A percentile compares a stretch with the other conserved stretches of the same genome.
Evolutionary conservation across 2,329 filamentous ascomycete species (phyloP).

Genomic region (Pseudogymnoascus sp.): DNA sequence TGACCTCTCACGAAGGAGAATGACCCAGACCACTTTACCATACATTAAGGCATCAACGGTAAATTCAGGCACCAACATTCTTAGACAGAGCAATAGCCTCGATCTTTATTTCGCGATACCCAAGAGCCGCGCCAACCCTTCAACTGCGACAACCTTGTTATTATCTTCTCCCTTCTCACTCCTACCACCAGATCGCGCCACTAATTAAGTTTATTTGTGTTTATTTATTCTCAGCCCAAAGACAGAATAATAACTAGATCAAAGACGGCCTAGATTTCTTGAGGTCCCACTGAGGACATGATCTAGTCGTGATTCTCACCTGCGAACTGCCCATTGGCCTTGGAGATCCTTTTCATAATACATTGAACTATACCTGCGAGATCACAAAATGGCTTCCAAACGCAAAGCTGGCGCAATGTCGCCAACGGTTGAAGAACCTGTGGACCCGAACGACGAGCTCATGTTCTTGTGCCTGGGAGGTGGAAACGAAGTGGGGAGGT

Average conservation of each 20-base stretch:
- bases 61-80: too few species aligned
- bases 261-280: background rate
- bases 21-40: too few species aligned
- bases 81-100: background rate
- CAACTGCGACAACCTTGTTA: background rate
- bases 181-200: background rate
- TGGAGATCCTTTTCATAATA: background rate
- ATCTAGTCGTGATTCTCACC: background rate
- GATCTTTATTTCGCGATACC: constrained; percentile 5
- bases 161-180: background rate
- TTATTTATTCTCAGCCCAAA: background rate
- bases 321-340: background rate
- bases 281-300: background rate
- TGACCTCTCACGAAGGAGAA: background rate
- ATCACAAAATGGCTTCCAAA: constrained; percentile 73
- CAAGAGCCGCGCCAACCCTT: background rate
- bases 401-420: constrained; percentile 74
- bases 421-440: constrained; percentile 64
- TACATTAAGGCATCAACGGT: too few species aligned
- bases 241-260: background rate
- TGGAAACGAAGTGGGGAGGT: constrained; percentile 93
- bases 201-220: background rate
- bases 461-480: constrained; percentile 90
- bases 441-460: constrained; percentile 88
- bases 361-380: background rate